Percentiles rank a stretch among this genome's conserved stretches.
These are phyloP conservation scores for Neurospora sp. DNA, from an alignment of 2,329 filamentous ascomycete genomes.

Conservation along the genomic window DNA sequence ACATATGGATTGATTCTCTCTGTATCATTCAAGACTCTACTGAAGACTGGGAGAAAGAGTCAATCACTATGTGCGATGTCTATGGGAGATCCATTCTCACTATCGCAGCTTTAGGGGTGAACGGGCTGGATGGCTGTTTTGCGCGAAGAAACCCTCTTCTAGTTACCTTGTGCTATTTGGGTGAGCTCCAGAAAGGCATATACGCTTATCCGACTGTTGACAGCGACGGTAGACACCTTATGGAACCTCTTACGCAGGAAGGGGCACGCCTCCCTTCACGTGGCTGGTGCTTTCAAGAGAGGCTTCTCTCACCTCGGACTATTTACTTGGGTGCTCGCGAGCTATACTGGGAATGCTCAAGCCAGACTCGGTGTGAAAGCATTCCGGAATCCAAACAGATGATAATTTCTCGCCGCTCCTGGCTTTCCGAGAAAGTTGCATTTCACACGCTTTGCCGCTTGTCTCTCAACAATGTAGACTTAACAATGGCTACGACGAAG, in stretches of 20 bases:
- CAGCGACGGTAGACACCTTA: background rate
- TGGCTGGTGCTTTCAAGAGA: slow-evolving; percentile 2
- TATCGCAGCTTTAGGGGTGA: background rate
- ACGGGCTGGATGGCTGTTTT: background rate
- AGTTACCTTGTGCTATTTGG: background rate
- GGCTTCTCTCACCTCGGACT: slow-evolving; percentile 1
- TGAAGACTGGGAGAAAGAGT: background rate
- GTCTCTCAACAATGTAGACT: background rate
- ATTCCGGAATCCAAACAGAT: background rate
- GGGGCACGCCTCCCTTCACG: background rate
- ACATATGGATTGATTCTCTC: background rate
- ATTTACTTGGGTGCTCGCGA: slow-evolving; percentile 1
- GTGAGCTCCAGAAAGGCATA: background rate
- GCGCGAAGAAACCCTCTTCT: background rate
- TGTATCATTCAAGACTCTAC: background rate
- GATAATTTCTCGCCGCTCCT: background rate
- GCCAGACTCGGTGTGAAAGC: background rate
- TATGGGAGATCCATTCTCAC: background rate
- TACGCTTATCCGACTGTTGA: background rate
- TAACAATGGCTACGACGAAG: no score
- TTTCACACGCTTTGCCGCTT: background rate
- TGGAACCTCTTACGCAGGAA: background rate
- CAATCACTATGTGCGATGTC: background rate
- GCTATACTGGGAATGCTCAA: slow-evolving; percentile 3
- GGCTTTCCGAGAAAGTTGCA: background rate